Base-by-base conservation (phyloP, 768 basidiomycete genomes). In the Calocera cornea region DNA sequence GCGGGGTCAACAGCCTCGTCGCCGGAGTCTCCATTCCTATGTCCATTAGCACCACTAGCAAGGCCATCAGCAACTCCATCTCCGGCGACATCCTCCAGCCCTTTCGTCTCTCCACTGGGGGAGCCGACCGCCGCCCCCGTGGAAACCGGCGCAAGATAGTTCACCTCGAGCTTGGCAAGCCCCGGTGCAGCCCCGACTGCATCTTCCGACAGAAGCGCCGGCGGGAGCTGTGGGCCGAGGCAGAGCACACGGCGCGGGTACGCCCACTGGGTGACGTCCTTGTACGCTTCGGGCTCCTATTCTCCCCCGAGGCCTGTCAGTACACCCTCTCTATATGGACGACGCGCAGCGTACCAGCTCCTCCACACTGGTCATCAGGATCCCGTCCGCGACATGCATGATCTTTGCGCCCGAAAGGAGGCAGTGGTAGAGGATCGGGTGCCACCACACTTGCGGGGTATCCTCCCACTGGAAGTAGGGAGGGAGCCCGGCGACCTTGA, bases 381-480 rank as follows among this genome's bases (percentile, higher is more conserved):
- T 29, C 54, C 54, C 54, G 31, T 60, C 54, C 7, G 54, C 54
- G 10, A 27, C 54, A 19, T 27, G 14, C 10, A 60, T 27, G 2
- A 33, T 19, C 54, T 60, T 60, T 5, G 2, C 31, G 24, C 54
- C 54, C 24, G 31, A 2, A 10, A 27, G 14, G 31, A 60, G 54
- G 10, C 14, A 60, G 27, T 2, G 19, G 31, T 60, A 60, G 54
- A 60, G 14, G 2, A 27, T 60, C 24, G 54, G 54, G 54, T 29
- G 31, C 54, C 54, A 60, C 14, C 14, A 60, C 54, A 29, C 14
- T 27, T 60, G 54, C 27, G 54, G 54, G 27, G 31, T 29, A 27
- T 60, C 54, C 31, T 60, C 54, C 54, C 54, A 60, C 54, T 60
- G 54, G 27, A 60, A 60, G 31, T 60, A 60, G 14, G 54, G 54